Evolutionary conservation across 2,329 filamentous ascomycete species (phyloP).

Genomic region (Venturia aucupariae): DNA sequence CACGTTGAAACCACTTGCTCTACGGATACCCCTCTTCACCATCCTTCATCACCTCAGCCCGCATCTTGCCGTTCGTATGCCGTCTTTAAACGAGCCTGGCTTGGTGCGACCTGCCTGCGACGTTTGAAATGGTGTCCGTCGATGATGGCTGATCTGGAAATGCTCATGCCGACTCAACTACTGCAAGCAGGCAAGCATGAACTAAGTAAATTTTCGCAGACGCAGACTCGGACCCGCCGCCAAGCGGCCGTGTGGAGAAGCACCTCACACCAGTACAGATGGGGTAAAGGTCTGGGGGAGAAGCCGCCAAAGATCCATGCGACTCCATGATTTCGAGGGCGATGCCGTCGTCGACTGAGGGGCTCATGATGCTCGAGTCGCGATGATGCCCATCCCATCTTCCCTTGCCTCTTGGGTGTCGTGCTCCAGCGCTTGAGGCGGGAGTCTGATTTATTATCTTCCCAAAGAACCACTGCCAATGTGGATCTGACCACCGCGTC

Average conservation of each 20-base stretch:
- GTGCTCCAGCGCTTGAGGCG: neutral
- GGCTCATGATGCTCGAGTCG: neutral
- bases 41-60: neutral
- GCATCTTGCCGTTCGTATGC: neutral
- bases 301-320: neutral
- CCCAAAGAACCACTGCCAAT: neutral
- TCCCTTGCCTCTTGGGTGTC: neutral
- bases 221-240: too few relatives aligned
- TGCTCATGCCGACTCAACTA: neutral
- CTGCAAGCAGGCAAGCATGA: neutral
- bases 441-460: neutral
- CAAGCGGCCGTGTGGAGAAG: neutral
- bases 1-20: neutral
- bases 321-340: neutral
- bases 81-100: neutral
- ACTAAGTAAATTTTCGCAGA: neutral
- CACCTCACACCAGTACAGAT: neutral
- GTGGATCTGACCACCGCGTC: neutral
- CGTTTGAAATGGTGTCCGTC: neutral
- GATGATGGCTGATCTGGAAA: neutral
- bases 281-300: constrained; percentile 3
- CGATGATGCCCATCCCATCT: neutral
- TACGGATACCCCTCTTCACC: neutral
- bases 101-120: neutral
- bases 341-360: neutral